phyloP scores from a whole-genome alignment of 208 protist genomes.

The Novymonas esmeraldas region DNA sequence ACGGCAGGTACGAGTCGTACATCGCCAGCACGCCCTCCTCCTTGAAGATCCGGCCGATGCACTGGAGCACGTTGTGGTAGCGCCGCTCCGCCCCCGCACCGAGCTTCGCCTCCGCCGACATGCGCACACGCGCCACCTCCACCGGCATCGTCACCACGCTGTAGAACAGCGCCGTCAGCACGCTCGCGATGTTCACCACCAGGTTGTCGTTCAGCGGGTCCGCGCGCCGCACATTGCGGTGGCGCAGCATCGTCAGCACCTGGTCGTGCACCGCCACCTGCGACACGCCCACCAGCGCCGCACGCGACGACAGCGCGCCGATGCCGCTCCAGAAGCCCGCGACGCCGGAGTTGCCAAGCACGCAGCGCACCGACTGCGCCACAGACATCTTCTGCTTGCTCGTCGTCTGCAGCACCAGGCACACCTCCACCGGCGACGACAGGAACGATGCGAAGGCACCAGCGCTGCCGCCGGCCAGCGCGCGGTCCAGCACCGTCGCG shows the following conservation, averaged over 20 bases:
- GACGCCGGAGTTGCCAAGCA: slow-evolving; percentile 62
- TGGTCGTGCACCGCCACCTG: slow-evolving; percentile 95
- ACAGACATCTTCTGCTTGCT: slow-evolving; percentile 64
- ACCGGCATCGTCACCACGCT: slow-evolving; percentile 90
- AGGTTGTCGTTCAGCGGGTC: slow-evolving; percentile 62
- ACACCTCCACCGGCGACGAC: slow-evolving; percentile 89
- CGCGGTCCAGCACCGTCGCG: slow-evolving; percentile 70
- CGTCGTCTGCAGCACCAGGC: slow-evolving; percentile 92
- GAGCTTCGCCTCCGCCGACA: slow-evolving; percentile 85
- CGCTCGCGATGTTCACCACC: slow-evolving; percentile 79
- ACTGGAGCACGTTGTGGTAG: slow-evolving; percentile 84
- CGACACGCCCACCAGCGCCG: slow-evolving; percentile 83
- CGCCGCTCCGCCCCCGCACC: slow-evolving; percentile 43
- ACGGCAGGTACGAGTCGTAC: slow-evolving; percentile 89
- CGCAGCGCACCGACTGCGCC: slow-evolving; percentile 35
- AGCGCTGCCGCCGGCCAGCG: slow-evolving; percentile 71
- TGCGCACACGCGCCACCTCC: slow-evolving; percentile 88
- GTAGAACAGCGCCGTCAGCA: slow-evolving; percentile 87
- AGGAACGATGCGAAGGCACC: slow-evolving; percentile 89
- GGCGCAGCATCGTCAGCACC: slow-evolving; percentile 74
- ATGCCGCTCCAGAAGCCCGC: slow-evolving; percentile 86
- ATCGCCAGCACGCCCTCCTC: slow-evolving; percentile 84
- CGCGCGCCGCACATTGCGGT: slow-evolving; percentile 37
- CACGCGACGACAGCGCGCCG: slow-evolving; percentile 77
- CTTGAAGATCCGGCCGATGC: slow-evolving; percentile 66